Evolutionary conservation across 2,329 filamentous ascomycete species (phyloP).

Genomic region (Onygenales sp.): DNA sequence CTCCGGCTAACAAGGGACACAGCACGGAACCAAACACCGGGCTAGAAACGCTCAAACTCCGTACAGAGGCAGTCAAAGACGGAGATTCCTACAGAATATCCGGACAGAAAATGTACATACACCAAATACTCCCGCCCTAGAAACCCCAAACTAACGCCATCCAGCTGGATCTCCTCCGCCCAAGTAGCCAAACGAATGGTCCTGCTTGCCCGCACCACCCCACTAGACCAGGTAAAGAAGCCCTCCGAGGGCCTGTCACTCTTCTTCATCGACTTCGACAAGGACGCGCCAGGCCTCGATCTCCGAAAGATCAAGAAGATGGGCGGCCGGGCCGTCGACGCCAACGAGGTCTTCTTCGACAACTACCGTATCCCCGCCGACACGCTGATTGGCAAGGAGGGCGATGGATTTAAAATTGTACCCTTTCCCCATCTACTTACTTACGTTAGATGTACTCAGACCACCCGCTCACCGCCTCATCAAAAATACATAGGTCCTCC

Average conservation of each 20-base stretch:
- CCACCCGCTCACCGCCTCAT: neutral
- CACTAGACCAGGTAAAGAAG: slow-evolving; percentile 56
- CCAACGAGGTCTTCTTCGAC: slow-evolving; percentile 84
- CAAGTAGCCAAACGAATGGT: slow-evolving; percentile 80
- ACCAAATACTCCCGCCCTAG: neutral
- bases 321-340: slow-evolving; percentile 72
- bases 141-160: slow-evolving; percentile 4
- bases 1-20: neutral
- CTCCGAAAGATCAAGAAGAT: slow-evolving; percentile 72
- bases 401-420: slow-evolving; percentile 66
- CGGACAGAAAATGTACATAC: slow-evolving; percentile 61
- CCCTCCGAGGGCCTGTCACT: slow-evolving; percentile 67
- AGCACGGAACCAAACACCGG: slow-evolving; percentile 71
- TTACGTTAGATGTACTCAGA: neutral
- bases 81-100: slow-evolving; percentile 56
- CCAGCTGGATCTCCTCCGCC: slow-evolving; percentile 69
- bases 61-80: slow-evolving; percentile 53
- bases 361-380: slow-evolving; percentile 58
- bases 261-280: slow-evolving; percentile 71
- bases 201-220: slow-evolving; percentile 65
- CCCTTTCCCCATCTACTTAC: neutral
- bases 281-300: slow-evolving; percentile 49
- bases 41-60: slow-evolving; percentile 64
- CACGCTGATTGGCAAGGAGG: slow-evolving; percentile 60
- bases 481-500: slow-evolving; percentile 45